Conservation (phyloP, 2,329 filamentous ascomycete genomes). For the Xylaria sp. region DNA sequence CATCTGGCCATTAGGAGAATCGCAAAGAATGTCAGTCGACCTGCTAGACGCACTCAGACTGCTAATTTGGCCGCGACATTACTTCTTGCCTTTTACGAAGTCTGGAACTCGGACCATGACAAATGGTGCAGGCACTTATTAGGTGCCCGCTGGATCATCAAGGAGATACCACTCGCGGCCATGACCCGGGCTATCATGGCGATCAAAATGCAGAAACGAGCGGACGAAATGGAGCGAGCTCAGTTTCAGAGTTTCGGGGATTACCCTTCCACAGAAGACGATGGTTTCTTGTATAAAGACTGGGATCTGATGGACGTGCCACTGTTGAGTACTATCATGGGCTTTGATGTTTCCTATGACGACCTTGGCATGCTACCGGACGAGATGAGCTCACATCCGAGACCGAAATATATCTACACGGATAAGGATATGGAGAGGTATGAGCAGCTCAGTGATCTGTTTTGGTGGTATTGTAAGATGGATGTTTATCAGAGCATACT, state of each 20-base stretch:
- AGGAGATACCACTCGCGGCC: constrained; percentile 71
- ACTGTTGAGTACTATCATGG: constrained; percentile 43
- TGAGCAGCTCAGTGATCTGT: constrained; percentile 77
- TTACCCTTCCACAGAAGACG: constrained; percentile 24
- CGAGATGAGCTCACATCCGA: constrained; percentile 27
- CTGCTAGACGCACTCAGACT: constrained; percentile 63
- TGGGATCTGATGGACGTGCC: constrained; percentile 36
- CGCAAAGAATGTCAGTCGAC: constrained; percentile 66
- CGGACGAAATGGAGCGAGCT: constrained; percentile 27
- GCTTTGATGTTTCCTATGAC: constrained; percentile 46
- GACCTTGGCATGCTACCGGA: constrained; percentile 42
- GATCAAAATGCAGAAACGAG: constrained; percentile 44
- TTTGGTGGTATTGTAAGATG: constrained; percentile 96
- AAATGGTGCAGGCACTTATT: constrained; percentile 94
- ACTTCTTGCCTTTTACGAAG: constrained; percentile 85
- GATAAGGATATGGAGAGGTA: constrained; percentile 70
- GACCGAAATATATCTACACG: constrained; percentile 35
- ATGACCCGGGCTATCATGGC: constrained; percentile 68
- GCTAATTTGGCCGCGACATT: constrained; percentile 85
- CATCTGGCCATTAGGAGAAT: constrained; percentile 76
- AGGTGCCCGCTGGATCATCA: constrained; percentile 74
- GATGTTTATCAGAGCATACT: constrained; percentile 87
- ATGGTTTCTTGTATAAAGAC: constrained; percentile 28
- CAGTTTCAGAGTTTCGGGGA: constrained; percentile 22
- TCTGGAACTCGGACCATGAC: constrained; percentile 87